Conservation (phyloP, 1,284 basidiomycete genomes). For the Trametes hirsuta region DNA sequence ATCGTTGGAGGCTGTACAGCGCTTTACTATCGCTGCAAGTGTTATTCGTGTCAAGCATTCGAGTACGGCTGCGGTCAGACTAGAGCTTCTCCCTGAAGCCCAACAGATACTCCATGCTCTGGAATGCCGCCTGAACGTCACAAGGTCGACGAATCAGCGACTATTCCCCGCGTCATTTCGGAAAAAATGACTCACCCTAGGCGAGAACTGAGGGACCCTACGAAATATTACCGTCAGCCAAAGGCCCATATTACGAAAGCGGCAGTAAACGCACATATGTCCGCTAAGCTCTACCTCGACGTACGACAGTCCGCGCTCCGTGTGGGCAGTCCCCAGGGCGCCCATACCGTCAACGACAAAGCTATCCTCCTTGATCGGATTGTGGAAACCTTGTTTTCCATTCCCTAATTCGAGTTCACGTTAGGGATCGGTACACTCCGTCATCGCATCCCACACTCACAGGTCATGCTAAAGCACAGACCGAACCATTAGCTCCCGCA, state of each 20-base stretch:
- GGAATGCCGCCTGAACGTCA: slow-evolving; percentile 57
- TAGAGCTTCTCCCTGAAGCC: slow-evolving; percentile 52
- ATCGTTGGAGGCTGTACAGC: no score
- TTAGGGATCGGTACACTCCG: slow-evolving; percentile 22
- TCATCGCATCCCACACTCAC: not conserved
- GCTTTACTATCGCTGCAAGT: no score
- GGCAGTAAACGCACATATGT: slow-evolving; percentile 58
- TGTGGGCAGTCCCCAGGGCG: slow-evolving; percentile 62
- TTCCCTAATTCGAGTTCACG: slow-evolving; percentile 47
- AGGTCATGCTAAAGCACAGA: slow-evolving; percentile 14
- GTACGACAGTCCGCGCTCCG: slow-evolving; percentile 69
- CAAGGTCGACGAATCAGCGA: not conserved
- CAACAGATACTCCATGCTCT: slow-evolving; percentile 71
- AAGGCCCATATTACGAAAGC: not conserved
- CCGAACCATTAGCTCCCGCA: not conserved
- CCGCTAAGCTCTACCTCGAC: slow-evolving; percentile 67
- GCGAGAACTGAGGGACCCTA: slow-evolving; percentile 72
- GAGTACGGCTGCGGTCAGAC: slow-evolving; percentile 1
- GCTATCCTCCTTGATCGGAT: slow-evolving; percentile 62
- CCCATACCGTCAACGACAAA: slow-evolving; percentile 74
- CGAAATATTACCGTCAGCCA: not conserved
- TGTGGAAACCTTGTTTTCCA: slow-evolving; percentile 74
- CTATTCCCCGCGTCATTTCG: not conserved
- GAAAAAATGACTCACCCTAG: slow-evolving; percentile 27
- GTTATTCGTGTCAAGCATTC: not conserved